Percentiles rank a stretch among this genome's conserved stretches.
These are phyloP conservation scores for Aspergillus spinulosporus DNA, from an alignment of 2,329 filamentous ascomycete genomes.

Conservation along the genomic window DNA sequence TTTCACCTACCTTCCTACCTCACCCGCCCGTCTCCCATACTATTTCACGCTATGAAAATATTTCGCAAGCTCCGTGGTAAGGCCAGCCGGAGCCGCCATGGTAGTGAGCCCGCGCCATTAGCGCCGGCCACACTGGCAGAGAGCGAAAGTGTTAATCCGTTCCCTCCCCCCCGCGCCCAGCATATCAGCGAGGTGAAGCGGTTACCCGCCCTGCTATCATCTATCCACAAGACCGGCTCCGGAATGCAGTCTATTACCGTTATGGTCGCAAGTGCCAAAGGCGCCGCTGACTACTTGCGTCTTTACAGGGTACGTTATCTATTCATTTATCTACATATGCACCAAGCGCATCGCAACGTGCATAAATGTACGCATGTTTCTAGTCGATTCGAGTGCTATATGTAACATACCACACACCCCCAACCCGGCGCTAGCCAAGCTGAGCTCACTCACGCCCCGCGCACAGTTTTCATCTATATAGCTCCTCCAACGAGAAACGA, in stretches of 20 bases:
- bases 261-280: background rate
- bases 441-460: no score
- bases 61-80: background rate
- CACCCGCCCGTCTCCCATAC: background rate
- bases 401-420: no score
- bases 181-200: conserved; percentile 13
- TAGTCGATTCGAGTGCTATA: no score
- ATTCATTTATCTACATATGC: no score
- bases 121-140: no score
- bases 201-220: conserved; percentile 1
- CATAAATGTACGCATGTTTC: no score
- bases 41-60: background rate
- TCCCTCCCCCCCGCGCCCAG: conserved; percentile 12
- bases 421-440: no score
- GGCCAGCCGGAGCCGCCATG: no score
- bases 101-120: background rate
- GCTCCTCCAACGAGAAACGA: background rate
- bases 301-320: background rate
- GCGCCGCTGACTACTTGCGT: background rate
- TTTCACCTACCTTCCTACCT: background rate
- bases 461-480: background rate
- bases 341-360: no score
- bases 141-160: background rate
- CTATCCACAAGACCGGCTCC: background rate
- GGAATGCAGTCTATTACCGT: background rate